Percentiles rank a stretch among this genome's conserved stretches.
phyloP scores from a whole-genome alignment of 139 green algal genomes.

The Mesotaenium endlicherianum region DNA sequence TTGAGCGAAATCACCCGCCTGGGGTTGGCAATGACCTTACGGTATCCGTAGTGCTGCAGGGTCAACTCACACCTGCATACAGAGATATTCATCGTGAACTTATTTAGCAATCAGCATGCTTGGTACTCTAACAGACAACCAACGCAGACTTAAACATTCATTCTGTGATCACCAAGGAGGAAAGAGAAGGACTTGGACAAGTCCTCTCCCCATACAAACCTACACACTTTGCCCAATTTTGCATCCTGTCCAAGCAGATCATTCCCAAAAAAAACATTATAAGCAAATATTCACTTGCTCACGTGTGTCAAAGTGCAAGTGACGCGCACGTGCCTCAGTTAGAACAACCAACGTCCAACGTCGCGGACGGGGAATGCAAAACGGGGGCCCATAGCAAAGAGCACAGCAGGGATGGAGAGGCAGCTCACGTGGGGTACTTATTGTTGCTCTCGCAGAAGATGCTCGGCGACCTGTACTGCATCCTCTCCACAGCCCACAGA shows the following conservation, averaged over 20 bases:
- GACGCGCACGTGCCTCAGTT: background rate
- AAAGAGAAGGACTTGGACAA: background rate
- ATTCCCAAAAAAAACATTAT: no score
- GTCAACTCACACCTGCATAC: conserved; percentile 11
- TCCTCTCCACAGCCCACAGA: conserved; percentile 35
- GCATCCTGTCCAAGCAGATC: no score
- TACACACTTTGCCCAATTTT: no score
- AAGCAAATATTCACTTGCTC: background rate
- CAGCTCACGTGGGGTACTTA: background rate
- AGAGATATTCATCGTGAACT: no score
- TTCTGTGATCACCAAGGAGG: background rate
- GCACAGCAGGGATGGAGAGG: background rate
- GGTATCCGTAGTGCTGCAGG: conserved; percentile 30
- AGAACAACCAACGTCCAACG: background rate
- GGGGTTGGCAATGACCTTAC: conserved; percentile 13
- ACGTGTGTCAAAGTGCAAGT: background rate
- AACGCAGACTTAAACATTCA: background rate
- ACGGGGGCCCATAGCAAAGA: background rate
- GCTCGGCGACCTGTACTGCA: conserved; percentile 39
- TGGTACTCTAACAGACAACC: background rate
- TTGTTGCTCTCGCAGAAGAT: conserved; percentile 25
- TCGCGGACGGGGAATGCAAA: background rate
- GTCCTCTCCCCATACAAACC: background rate
- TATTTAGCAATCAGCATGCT: background rate
- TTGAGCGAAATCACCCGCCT: conserved; percentile 8